Percentiles rank a stretch among this genome's conserved stretches.
Conservation (phyloP, 768 basidiomycete genomes). For the Rhizopogon salebrosus region DNA sequence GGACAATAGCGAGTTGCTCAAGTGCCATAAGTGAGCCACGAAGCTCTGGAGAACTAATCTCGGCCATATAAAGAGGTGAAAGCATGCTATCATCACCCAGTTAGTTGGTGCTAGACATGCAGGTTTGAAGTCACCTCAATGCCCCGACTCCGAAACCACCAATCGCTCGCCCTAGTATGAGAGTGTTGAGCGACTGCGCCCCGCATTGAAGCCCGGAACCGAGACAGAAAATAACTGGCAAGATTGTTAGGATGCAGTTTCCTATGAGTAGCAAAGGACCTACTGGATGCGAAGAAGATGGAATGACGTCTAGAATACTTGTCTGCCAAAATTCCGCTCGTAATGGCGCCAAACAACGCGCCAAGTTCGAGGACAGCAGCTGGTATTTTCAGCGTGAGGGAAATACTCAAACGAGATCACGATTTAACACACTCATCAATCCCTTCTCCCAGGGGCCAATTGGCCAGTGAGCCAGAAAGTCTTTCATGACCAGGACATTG, state of each 20-base stretch:
- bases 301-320: constrained; percentile 59
- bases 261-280: constrained; percentile 15
- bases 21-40: constrained; percentile 76
- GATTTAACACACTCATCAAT: constrained; percentile 56
- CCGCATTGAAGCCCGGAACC: constrained; percentile 67
- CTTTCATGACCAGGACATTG: constrained; percentile 79
- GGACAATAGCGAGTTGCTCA: constrained; percentile 77
- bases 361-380: constrained; percentile 78
- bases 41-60: constrained; percentile 77
- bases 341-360: constrained; percentile 69
- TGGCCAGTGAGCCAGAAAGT: constrained; percentile 66
- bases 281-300: constrained; percentile 66
- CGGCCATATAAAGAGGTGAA: constrained; percentile 78
- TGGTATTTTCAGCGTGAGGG: constrained; percentile 20
- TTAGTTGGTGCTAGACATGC: not conserved
- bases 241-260: not conserved
- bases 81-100: constrained; percentile 51
- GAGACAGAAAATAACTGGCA: constrained; percentile 59
- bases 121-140: constrained; percentile 40
- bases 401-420: not conserved
- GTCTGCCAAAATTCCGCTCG: constrained; percentile 65
- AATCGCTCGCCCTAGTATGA: constrained; percentile 67
- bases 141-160: constrained; percentile 82
- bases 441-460: constrained; percentile 71
- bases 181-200: constrained; percentile 48